A percentile compares a stretch with the other conserved stretches of the same genome.
phyloP scores from a whole-genome alignment of 805 yeast genomes.

The Candida wancherniae region DNA sequence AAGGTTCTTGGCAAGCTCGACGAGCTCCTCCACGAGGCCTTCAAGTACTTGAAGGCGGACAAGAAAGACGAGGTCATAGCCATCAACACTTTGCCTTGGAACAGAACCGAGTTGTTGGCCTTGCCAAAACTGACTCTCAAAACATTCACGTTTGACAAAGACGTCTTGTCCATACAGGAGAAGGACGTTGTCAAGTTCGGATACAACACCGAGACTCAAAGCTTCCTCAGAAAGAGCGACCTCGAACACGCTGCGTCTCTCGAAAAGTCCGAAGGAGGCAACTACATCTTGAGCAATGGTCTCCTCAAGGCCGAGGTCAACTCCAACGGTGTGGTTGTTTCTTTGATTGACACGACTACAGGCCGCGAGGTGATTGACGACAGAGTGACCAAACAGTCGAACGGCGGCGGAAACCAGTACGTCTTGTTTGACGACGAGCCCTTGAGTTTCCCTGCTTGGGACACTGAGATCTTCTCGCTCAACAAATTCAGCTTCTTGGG shows the following conservation, averaged over 20 bases:
- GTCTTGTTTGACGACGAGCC: constrained; percentile 89
- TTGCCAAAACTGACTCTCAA: constrained; percentile 20
- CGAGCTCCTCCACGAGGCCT: constrained; percentile 47
- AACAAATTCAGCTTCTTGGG: constrained; percentile 55
- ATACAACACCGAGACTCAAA: constrained; percentile 13
- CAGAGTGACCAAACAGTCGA: constrained; percentile 46
- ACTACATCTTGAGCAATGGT: constrained; percentile 54
- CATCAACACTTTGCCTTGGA: constrained; percentile 66
- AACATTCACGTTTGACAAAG: constrained; percentile 3
- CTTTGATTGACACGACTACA: constrained; percentile 56
- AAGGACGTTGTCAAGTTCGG: constrained; percentile 9
- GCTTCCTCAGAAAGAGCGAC: constrained; percentile 11
- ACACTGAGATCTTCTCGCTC: constrained; percentile 84
- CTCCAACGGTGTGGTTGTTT: constrained; percentile 51
- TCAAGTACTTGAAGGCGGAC: constrained; percentile 17
- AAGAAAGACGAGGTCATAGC: constrained; percentile 3
- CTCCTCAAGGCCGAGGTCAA: constrained; percentile 52
- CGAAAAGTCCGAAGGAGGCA: constrained; percentile 33
- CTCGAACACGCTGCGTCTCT: constrained; percentile 47
- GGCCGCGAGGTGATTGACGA: constrained; percentile 63
- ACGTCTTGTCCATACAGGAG: constrained; percentile 6
- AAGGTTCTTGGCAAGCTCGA: constrained; percentile 51
- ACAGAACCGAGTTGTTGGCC: constrained; percentile 42
- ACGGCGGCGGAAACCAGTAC: constrained; percentile 70
- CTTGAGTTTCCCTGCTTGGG: constrained; percentile 93